Evolutionary conservation across 352 stramenopile genomes (phyloP), one percentile per base, ranked within the genome.

Genomic region (Thraustochytrium striatum): DNA sequence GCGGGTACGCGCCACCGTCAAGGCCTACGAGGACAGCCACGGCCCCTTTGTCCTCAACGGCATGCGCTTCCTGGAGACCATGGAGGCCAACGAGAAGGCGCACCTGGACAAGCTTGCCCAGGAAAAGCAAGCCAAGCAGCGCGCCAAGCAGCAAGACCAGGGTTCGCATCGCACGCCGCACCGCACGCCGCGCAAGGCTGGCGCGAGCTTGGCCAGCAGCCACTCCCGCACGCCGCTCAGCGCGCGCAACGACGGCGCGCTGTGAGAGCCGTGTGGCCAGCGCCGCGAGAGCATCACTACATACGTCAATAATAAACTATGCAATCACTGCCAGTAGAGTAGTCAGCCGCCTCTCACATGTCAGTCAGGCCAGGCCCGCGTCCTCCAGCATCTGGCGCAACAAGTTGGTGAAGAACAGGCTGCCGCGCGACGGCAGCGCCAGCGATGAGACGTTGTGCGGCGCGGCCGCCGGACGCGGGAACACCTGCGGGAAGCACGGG

Each of bases 31-130:
- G 47, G 58, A 55, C 19, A 16, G 57, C 0, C 58, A 80, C 47
- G 70, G 70, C 13, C 55, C 58, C 16, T 80, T 80, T 30, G 25
- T 75, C 11, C 65, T 75, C 35, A 70, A 72, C 52, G 65, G 65
- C 39, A 25, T 9, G 5, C 65, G 65, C 30, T 75, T 75, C 21
- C 28, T 62, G 3, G 65, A 75, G 52, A 75, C 65, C 65, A 58
- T 75, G 44, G 65, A 75, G 33, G 65, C 43, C 16, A 75, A 36
- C 9, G 65, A 75, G 25, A 28, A 19, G 1, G 65, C 43, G 19
- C 65, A 75, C 41, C 9, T 32, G 21, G 32, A 38, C 1, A 9
- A 35, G 39, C n/a, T 75, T 32, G 65, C 32, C 35, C 41, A 75
- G 65, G 50, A 41, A 5, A 75, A 75, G 65, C 21, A 43, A 7